A percentile compares a stretch with the other conserved stretches of the same genome.
These are phyloP conservation scores for Xylariaceae sp. DNA, from an alignment of 2,329 filamentous ascomycete genomes.

Conservation along the genomic window DNA sequence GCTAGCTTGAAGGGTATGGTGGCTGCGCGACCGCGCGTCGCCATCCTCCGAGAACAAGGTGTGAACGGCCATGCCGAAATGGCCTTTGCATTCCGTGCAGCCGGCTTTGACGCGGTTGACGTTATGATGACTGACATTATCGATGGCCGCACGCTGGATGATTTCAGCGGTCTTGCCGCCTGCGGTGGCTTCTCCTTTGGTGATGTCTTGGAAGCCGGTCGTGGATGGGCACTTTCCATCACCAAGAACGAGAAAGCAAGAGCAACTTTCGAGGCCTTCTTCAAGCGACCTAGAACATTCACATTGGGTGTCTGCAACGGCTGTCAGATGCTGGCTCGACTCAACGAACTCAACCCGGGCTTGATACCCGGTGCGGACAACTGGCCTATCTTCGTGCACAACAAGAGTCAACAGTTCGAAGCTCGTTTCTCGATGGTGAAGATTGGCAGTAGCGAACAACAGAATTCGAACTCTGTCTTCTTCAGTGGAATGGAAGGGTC, in stretches of 20 bases:
- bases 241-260: conserved; percentile 74
- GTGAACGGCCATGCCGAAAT: conserved; percentile 96
- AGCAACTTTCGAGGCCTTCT: conserved; percentile 76
- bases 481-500: conserved; percentile 82
- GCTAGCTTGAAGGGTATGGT: conserved; percentile 48
- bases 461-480: conserved; percentile 63
- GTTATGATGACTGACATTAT: conserved; percentile 96
- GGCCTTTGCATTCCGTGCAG: conserved; percentile 86
- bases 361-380: conserved; percentile 73
- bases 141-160: conserved; percentile 69
- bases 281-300: conserved; percentile 83
- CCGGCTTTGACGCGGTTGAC: conserved; percentile 87
- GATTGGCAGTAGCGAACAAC: conserved; percentile 55
- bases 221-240: conserved; percentile 93
- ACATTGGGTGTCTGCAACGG: conserved; percentile 94
- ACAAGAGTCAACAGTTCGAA: conserved; percentile 84
- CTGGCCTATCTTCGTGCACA: conserved; percentile 56
- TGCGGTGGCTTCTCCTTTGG: conserved; percentile 94
- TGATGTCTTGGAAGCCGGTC: conserved; percentile 80
- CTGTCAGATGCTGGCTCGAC: conserved; percentile 84
- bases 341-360: conserved; percentile 83
- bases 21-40: conserved; percentile 62
- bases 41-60: conserved; percentile 90
- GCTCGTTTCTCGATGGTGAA: conserved; percentile 81
- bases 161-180: conserved; percentile 85